Conservation (phyloP, 768 basidiomycete genomes). For the Leccinum boreale region DNA sequence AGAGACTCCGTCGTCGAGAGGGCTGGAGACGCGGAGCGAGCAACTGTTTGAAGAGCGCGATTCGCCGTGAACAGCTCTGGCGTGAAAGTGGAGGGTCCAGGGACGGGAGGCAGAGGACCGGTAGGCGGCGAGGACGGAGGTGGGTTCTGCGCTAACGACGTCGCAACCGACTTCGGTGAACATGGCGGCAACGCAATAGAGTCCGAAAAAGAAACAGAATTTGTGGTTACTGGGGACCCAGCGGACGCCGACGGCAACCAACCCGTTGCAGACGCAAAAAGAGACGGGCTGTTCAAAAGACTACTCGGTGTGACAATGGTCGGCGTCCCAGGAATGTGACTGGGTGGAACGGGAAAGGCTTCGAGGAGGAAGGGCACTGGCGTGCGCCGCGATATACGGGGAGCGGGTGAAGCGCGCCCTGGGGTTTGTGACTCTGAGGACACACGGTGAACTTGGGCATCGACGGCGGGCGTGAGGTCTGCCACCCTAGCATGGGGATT, state of each 20-base stretch:
- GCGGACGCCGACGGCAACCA: conserved; percentile 6
- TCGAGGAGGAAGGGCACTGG: conserved; percentile 35
- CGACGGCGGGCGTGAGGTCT: conserved; percentile 10
- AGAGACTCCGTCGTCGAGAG: conserved; percentile 18
- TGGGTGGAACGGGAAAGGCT: conserved; percentile 36
- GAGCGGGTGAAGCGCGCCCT: conserved; percentile 24
- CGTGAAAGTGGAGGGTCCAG: conserved; percentile 56
- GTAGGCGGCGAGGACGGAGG: conserved; percentile 58
- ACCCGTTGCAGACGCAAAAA: conserved; percentile 11
- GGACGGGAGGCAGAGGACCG: conserved; percentile 61
- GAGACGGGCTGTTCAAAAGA: conserved; percentile 9
- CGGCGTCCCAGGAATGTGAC: conserved; percentile 30
- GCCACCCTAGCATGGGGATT: conserved; percentile 11
- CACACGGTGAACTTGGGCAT: conserved; percentile 15
- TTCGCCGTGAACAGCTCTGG: conserved; percentile 45
- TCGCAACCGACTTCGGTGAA: conserved; percentile 14
- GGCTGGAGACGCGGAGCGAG: conserved; percentile 22
- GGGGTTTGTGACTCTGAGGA: conserved; percentile 26
- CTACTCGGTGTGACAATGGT: background rate
- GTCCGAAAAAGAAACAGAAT: background rate
- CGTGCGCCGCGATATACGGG: conserved; percentile 29
- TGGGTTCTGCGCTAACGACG: conserved; percentile 37
- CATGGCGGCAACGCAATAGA: conserved; percentile 9
- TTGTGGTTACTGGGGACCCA: conserved; percentile 3
- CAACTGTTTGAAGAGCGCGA: conserved; percentile 26